Evolutionary conservation across 768 basidiomycete genomes (phyloP).

Genomic region (Strobilomyces dryophilus): DNA sequence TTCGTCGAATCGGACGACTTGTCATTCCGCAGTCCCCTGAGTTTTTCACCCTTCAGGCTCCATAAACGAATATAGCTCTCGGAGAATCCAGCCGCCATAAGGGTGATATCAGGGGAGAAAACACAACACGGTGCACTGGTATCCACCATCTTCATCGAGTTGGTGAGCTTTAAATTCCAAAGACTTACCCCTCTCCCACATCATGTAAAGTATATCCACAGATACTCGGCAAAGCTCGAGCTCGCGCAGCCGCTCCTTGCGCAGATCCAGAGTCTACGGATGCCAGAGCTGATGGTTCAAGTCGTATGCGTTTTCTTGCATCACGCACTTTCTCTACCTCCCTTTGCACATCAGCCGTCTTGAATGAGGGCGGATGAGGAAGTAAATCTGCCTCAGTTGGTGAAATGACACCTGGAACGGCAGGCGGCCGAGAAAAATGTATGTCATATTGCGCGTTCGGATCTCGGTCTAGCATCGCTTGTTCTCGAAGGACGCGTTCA

Average conservation of each 20-base stretch:
- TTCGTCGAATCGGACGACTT: constrained; percentile 61
- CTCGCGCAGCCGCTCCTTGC: constrained; percentile 50
- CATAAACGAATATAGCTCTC: constrained; percentile 95
- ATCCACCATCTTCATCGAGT: constrained; percentile 10
- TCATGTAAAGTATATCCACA: constrained; percentile 96
- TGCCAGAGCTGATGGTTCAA: constrained; percentile 69
- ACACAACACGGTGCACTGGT: constrained; percentile 75
- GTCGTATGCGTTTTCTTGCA: constrained; percentile 83
- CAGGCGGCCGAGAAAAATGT: constrained; percentile 46
- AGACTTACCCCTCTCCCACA: constrained; percentile 83
- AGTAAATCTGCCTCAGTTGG: constrained; percentile 71
- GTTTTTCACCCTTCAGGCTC: constrained; percentile 89
- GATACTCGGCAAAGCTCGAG: constrained; percentile 81
- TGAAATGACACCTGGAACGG: constrained; percentile 52
- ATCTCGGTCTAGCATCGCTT: constrained; percentile 72
- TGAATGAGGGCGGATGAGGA: constrained; percentile 81
- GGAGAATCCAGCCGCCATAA: constrained; percentile 93
- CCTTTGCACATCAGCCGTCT: constrained; percentile 80
- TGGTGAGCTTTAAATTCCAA: neutral
- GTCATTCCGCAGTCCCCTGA: constrained; percentile 74
- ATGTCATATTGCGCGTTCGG: constrained; percentile 63
- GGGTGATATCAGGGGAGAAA: constrained; percentile 86
- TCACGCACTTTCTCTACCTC: constrained; percentile 90
- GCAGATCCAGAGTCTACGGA: constrained; percentile 55
- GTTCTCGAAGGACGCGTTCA: constrained; percentile 74